phyloP scores from a whole-genome alignment of 1,139 yeast species.

The Kodamaea anthophila region DNA sequence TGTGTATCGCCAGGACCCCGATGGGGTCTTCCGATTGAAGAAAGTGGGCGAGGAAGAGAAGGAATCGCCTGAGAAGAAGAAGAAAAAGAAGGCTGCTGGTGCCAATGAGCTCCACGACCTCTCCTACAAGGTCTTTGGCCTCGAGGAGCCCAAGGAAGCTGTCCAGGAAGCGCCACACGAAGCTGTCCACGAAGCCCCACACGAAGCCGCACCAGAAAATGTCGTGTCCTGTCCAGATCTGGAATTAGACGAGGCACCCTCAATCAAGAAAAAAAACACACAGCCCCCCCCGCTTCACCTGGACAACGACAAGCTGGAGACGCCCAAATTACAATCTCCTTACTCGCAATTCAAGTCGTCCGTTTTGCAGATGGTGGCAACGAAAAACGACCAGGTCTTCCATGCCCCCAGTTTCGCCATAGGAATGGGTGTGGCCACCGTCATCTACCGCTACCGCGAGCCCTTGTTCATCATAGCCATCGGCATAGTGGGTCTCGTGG shows the following conservation, averaged over 20 bases:
- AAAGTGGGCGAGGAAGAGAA: slow-evolving; percentile 16
- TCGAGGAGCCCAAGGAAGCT: slow-evolving; percentile 1
- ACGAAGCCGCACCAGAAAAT: background rate
- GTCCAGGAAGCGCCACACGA: background rate
- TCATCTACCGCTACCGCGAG: slow-evolving; percentile 13
- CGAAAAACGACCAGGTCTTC: slow-evolving; percentile 10
- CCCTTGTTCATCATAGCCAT: slow-evolving; percentile 4
- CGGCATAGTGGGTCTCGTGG: slow-evolving; percentile 5
- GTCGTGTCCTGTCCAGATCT: too few relatives aligned
- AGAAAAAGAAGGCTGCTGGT: slow-evolving; percentile 1
- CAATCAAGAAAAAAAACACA: background rate
- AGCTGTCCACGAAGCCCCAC: background rate
- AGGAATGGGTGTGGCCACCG: slow-evolving; percentile 23
- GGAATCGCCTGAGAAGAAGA: slow-evolving; percentile 3
- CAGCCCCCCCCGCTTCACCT: background rate
- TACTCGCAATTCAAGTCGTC: background rate
- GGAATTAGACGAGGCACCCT: too few relatives aligned
- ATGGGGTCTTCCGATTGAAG: slow-evolving; percentile 38
- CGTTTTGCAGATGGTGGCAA: slow-evolving; percentile 1
- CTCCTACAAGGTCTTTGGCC: slow-evolving; percentile 9
- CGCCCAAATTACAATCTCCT: background rate
- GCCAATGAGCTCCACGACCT: slow-evolving; percentile 19
- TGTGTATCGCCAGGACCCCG: slow-evolving; percentile 37
- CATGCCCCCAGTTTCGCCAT: slow-evolving; percentile 29
- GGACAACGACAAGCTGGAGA: slow-evolving; percentile 3